Evolutionary conservation across 148 eudicot genomes (phyloP), one percentile per base, ranked within the genome.

Genomic region (Simmondsia chinensis): DNA sequence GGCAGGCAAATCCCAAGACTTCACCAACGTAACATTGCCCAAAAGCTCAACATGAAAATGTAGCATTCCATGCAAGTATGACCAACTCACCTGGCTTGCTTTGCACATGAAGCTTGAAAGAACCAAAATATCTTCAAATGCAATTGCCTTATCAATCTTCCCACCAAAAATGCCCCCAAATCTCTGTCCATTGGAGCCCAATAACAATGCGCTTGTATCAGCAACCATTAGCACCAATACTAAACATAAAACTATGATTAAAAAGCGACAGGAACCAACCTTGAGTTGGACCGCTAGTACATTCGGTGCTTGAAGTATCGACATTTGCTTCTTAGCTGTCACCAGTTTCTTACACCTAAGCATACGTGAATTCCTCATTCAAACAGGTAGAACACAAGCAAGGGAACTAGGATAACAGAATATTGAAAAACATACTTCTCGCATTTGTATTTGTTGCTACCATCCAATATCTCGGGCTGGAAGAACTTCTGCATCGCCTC

Each of bases 81-180:
- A 4, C 10, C 43, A 50, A 66, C 54, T 49, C 53, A 93, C 99
- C 89, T 77, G 66, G 74, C 82, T 93, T 42, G 68, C 70, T 74
- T 82, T 93, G 77, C 83, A 72, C 86, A 82, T 82, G 74, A 82
- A 77, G 74, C 79, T 86, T 61, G 99, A 93, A 60, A 93, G 96
- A 58, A 77, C 75, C 60, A 93, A 60, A 70, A 62, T 33, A 41
- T 93, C 96, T 48, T 75, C 94, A 71, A 93, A 86, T 41, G 83
- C 71, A 67, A 93, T 71, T 43, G 60, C 57, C 70, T 66, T 86
- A 45, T 93, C 96, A 61, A 86, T 75, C 68, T 93, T 93, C 59
- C 94, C 81, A 22, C 99, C 99, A 77, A 61, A 76, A 39, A 82
- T 58, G 46, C 99, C 94, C 54, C 74, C 99, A 71, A 93, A 93